These are phyloP conservation scores for Eremothecium cymbalariae DNA, from an alignment of 1,139 yeast genomes.

Conservation along the genomic window DNA sequence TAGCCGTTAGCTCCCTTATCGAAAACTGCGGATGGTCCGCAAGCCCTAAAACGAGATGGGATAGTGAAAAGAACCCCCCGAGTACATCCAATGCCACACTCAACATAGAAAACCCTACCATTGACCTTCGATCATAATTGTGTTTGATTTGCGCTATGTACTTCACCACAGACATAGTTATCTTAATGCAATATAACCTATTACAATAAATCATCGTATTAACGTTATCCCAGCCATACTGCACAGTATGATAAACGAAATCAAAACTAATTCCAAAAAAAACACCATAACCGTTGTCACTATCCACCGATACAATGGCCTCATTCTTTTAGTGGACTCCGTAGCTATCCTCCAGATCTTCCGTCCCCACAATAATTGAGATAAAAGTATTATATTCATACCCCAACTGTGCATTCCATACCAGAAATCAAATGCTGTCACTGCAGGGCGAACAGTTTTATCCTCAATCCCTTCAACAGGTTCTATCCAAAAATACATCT, in stretches of 20 bases:
- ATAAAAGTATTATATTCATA: constrained; percentile 33
- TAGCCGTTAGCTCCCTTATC: constrained; percentile 17
- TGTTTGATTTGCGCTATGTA: constrained; percentile 54
- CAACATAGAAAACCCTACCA: constrained; percentile 49
- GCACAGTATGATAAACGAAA: constrained; percentile 12
- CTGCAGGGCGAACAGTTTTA: constrained; percentile 29
- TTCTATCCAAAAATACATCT: constrained; percentile 28
- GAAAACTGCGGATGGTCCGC: constrained; percentile 20
- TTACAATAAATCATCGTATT: constrained; percentile 25
- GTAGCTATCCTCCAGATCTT: constrained; percentile 32
- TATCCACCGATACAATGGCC: constrained; percentile 20
- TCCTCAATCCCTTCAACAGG: constrained; percentile 11
- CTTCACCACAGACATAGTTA: constrained; percentile 47
- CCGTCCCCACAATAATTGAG: constrained; percentile 34
- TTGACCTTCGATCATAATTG: constrained; percentile 46
- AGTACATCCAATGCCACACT: constrained; percentile 44
- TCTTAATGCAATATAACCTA: constrained; percentile 36
- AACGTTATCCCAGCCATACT: constrained; percentile 22
- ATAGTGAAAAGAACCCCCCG: constrained; percentile 46
- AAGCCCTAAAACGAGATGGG: constrained; percentile 37
- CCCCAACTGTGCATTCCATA: constrained; percentile 40
- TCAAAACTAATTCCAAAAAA: constrained; percentile 14
- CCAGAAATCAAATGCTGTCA: constrained; percentile 37
- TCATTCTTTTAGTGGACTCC: constrained; percentile 20
- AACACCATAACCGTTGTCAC: constrained; percentile 20